These are phyloP conservation scores for Reutealis trisperma DNA, from an alignment of 345 rosid genomes.

Conservation along the genomic window DNA sequence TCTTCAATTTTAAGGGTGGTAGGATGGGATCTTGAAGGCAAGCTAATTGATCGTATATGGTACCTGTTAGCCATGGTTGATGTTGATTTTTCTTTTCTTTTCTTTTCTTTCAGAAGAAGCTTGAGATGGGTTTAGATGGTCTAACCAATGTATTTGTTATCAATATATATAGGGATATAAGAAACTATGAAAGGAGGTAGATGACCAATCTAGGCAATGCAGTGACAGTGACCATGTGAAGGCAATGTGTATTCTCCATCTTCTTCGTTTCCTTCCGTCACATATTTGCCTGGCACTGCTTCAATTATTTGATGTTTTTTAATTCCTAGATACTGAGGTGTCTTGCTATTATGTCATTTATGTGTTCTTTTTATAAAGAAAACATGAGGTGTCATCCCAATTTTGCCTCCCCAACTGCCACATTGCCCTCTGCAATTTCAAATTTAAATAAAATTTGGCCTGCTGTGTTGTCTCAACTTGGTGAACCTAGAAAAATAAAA, in stretches of 20 bases:
- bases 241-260: slow-evolving; percentile 14
- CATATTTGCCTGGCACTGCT: slow-evolving; percentile 32
- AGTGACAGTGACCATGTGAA: slow-evolving; percentile 32
- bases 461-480: slow-evolving; percentile 21
- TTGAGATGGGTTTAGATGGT: slow-evolving; percentile 17
- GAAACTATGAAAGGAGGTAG: neutral
- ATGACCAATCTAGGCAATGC: neutral
- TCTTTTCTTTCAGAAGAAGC: neutral
- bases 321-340: slow-evolving; percentile 6
- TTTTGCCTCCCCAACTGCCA: slow-evolving; percentile 49
- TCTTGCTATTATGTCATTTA: neutral
- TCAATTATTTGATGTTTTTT: slow-evolving; percentile 22
- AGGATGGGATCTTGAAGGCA: slow-evolving; percentile 77
- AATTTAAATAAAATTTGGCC: neutral
- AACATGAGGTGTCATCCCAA: slow-evolving; percentile 42
- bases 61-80: slow-evolving; percentile 39
- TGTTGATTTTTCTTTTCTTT: neutral
- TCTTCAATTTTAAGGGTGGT: slow-evolving; percentile 45
- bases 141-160: neutral
- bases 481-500: slow-evolving; percentile 17
- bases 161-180: slow-evolving; percentile 23
- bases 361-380: slow-evolving; percentile 23
- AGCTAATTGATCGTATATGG: slow-evolving; percentile 62
- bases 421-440: slow-evolving; percentile 37
- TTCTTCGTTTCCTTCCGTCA: slow-evolving; percentile 7